A percentile compares a stretch with the other conserved stretches of the same genome.
Conservation (phyloP, 2,329 filamentous ascomycete genomes). For the Aspergillus piperis region DNA sequence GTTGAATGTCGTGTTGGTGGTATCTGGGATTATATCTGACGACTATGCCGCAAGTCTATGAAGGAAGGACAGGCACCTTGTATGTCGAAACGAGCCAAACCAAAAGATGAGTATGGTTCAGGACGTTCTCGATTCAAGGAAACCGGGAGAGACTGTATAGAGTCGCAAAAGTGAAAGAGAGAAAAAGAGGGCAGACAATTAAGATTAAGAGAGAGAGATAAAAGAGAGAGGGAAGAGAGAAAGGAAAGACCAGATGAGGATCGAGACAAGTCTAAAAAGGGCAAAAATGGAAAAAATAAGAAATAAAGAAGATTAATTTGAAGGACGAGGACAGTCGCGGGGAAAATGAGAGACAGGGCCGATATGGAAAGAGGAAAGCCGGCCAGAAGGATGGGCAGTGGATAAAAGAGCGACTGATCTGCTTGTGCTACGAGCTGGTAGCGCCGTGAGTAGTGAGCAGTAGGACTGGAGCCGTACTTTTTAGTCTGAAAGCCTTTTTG, state of each 20-base stretch:
- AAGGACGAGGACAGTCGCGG: slow-evolving; percentile 29
- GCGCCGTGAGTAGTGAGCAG: slow-evolving; percentile 31
- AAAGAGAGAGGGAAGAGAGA: slow-evolving; percentile 23
- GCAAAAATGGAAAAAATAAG: slow-evolving; percentile 27
- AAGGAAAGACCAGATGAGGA: slow-evolving; percentile 35
- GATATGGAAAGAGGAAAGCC: slow-evolving; percentile 30
- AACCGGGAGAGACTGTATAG: slow-evolving; percentile 23
- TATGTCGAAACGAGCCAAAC: slow-evolving; percentile 26
- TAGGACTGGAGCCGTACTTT: slow-evolving; percentile 30
- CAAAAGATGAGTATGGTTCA: slow-evolving; percentile 16
- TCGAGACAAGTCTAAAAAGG: slow-evolving; percentile 31
- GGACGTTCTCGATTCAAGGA: slow-evolving; percentile 25
- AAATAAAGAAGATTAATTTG: slow-evolving; percentile 33
- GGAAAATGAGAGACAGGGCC: slow-evolving; percentile 38
- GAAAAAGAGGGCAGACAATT: slow-evolving; percentile 23
- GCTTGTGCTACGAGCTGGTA: slow-evolving; percentile 35
- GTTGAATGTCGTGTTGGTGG: neutral
- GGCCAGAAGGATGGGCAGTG: slow-evolving; percentile 30
- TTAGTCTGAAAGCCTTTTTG: slow-evolving; percentile 18
- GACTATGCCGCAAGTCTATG: slow-evolving; percentile 18
- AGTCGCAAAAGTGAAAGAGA: slow-evolving; percentile 28
- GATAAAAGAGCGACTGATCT: slow-evolving; percentile 42
- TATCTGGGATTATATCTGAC: slow-evolving; percentile 29
- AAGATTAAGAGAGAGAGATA: slow-evolving; percentile 18
- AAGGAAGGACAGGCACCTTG: slow-evolving; percentile 41